These are phyloP conservation scores for Sphaerosporella brunnea DNA, from an alignment of 495 filamentous ascomycete genomes.

Conservation along the genomic window DNA sequence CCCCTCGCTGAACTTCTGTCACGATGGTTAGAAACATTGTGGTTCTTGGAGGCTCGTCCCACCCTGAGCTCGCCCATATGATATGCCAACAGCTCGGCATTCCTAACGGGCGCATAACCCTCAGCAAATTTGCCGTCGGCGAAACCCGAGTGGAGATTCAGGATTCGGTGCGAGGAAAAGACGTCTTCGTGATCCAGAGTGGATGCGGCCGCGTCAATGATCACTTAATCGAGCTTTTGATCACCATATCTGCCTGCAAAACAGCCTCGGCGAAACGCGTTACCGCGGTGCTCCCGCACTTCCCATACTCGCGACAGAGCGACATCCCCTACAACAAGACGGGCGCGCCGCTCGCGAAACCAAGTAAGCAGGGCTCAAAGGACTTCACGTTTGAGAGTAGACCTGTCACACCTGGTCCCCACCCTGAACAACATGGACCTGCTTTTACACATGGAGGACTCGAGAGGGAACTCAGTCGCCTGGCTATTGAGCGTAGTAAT, in stretches of 20 bases:
- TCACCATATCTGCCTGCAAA: conserved; percentile 93
- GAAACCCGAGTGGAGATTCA: conserved; percentile 90
- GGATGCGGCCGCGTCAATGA: conserved; percentile 82
- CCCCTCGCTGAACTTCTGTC: background rate
- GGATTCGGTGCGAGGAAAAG: conserved; percentile 90
- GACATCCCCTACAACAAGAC: conserved; percentile 91
- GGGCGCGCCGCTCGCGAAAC: conserved; percentile 67
- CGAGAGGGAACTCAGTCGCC: conserved; percentile 41
- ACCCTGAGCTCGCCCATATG: conserved; percentile 66
- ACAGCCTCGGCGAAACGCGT: conserved; percentile 81
- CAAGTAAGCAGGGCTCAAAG: conserved; percentile 29
- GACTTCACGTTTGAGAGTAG: conserved; percentile 88
- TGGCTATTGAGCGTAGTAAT: conserved; percentile 15
- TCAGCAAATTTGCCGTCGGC: conserved; percentile 82
- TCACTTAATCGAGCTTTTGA: conserved; percentile 84
- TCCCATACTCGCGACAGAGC: conserved; percentile 88
- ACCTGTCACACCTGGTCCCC: conserved; percentile 57
- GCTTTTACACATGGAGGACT: conserved; percentile 42
- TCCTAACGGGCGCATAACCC: conserved; percentile 58
- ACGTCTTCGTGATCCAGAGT: conserved; percentile 93
- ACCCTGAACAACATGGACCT: conserved; percentile 43
- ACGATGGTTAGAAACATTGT: conserved; percentile 90
- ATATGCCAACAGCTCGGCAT: conserved; percentile 79
- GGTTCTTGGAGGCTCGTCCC: conserved; percentile 80
- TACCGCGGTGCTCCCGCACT: conserved; percentile 84